Evolutionary conservation across 306 rosid species (phyloP), one percentile per base, ranked within the genome.

Genomic region (Carpinus fangiana): DNA sequence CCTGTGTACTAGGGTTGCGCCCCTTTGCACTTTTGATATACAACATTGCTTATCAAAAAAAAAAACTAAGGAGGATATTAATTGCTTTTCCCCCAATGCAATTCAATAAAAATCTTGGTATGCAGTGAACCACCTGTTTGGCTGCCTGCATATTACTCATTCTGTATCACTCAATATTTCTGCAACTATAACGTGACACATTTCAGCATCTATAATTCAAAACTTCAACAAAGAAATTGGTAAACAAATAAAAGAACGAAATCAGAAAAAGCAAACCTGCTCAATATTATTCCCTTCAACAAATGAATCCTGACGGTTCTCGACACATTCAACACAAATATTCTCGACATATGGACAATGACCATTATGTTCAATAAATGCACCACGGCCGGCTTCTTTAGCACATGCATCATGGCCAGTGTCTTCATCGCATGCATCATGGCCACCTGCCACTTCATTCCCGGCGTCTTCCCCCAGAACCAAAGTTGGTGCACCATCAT

Each of bases 391-490:
- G 70, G 51, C 43, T 3, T 46, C 73, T 23, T 61, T 82, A 41
- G 7, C 12, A 56, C 48, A 13, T 43, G 73, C 73, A 73, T 62
- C 75, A 28, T 36, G 26, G 26, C 34, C 61, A 12, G 54, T 83
- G 52, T 86, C 74, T 66, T 85, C 89, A 43, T 56, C 52, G 66
- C 79, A 72, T 55, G 76, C 84, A 79, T 73, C 76, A 10, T 72
- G 76, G 43, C 62, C 75, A 79, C 84, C 80, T 54, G 74, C 70
- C 71, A 78, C 57, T 17, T 84, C 80, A 43, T 70, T 78, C 76
- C 79, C 82, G 51, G 80, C 74, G 78, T 81, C 87, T 21, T 82
- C 84, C 82, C 99, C 92, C 9, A 93, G 96, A 82, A 95, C 75
- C 83, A 91, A 72, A 57, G 85, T 86, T 1, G 84, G 72, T 45